Conservation (phyloP, 192 early-diverging fungal species). For the Podila minutissima region DNA sequence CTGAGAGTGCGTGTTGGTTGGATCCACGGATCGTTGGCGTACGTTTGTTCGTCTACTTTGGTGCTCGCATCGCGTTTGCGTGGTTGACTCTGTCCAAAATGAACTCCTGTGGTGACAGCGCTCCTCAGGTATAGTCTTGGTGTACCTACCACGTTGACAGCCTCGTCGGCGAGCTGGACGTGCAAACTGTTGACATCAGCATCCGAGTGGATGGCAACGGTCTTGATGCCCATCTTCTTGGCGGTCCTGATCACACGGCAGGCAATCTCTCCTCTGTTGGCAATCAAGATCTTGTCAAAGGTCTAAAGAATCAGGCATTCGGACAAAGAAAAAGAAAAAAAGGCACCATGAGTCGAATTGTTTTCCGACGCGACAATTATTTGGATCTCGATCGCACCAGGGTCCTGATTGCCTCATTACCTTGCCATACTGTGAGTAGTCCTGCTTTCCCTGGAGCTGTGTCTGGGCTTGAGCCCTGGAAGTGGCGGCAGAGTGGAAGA, state of each 20-base stretch:
- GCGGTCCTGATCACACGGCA: constrained; percentile 93
- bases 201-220: constrained; percentile 94
- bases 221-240: constrained; percentile 92
- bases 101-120: no score
- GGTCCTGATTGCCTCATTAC: constrained; percentile 16
- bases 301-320: constrained; percentile 51
- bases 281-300: constrained; percentile 94
- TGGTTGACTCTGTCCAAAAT: no score
- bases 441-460: constrained; percentile 18
- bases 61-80: no score
- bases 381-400: not conserved
- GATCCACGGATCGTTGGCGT: no score
- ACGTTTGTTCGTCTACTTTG: no score
- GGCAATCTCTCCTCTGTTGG: constrained; percentile 97
- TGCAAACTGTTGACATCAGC: constrained; percentile 88
- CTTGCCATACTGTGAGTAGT: constrained; percentile 52
- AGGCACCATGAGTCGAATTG: not conserved
- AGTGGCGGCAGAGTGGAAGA: constrained; percentile 36
- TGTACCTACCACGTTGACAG: constrained; percentile 69
- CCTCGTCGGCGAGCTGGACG: constrained; percentile 91
- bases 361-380: no score
- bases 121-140: no score
- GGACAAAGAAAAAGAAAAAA: not conserved
- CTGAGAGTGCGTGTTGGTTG: no score
- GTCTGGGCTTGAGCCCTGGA: constrained; percentile 20